Conservation (phyloP, 1,139 yeast genomes). For the Nakaseomyces delphensis region DNA sequence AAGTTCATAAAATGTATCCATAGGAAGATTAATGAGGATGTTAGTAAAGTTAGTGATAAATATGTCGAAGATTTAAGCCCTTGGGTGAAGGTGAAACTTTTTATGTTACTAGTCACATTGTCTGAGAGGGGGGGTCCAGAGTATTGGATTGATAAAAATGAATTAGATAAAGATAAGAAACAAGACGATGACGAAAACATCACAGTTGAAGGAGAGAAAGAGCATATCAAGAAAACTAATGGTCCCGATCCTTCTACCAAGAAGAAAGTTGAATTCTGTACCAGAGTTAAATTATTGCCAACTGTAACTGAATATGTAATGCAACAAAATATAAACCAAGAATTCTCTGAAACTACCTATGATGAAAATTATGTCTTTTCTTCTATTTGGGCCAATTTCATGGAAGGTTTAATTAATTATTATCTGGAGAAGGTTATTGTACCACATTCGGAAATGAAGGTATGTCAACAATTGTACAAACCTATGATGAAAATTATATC, state of each 20-base stretch:
- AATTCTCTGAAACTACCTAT: constrained; percentile 25
- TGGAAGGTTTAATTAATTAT: constrained; percentile 33
- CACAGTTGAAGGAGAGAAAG: constrained; percentile 7
- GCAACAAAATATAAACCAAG: constrained; percentile 29
- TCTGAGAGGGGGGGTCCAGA: constrained; percentile 33
- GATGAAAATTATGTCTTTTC: constrained; percentile 32
- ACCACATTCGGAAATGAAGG: constrained; percentile 32
- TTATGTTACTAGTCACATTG: constrained; percentile 27
- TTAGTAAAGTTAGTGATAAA: constrained; percentile 22
- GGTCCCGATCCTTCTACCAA: background rate
- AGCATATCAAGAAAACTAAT: background rate
- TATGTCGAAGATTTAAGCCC: constrained; percentile 21
- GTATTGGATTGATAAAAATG: constrained; percentile 30
- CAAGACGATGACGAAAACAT: constrained; percentile 5
- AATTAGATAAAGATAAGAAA: constrained; percentile 11
- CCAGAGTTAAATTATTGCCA: constrained; percentile 10
- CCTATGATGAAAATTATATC: constrained; percentile 33
- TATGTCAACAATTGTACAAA: constrained; percentile 31
- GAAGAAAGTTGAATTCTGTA: background rate
- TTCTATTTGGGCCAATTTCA: constrained; percentile 33
- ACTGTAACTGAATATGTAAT: constrained; percentile 29
- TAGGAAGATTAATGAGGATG: constrained; percentile 26
- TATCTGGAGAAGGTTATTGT: constrained; percentile 31
- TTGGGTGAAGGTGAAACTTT: constrained; percentile 29
- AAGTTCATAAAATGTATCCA: constrained; percentile 30